Evolutionary conservation across 768 basidiomycete species (phyloP), one percentile per base, ranked within the genome.

Genomic region (Lyophyllum decastes): DNA sequence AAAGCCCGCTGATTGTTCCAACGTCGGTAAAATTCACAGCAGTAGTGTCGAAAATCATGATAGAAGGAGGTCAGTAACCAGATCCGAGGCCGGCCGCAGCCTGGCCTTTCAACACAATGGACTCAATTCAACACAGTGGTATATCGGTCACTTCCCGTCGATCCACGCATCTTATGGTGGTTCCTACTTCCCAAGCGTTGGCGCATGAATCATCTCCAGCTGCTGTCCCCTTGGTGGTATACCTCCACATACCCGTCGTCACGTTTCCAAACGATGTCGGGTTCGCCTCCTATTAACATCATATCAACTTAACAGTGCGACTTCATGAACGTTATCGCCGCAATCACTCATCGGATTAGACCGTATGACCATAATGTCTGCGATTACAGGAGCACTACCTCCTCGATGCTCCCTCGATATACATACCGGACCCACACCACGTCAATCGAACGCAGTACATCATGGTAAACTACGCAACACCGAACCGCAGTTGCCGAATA

Each of bases 301-400:
- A 21, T 14, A 19, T 30, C n/a, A n/a, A n/a, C n/a, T n/a, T n/a
- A n/a, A 38, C 8, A 26, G 27, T 27, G 25, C 14, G 40, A 44
- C 30, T 43, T 33, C 27, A 26, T 47, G 5, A 16, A 25, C 53
- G 46, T 24, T 54, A 54, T 47, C 45, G 25, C 16, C 44, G 2
- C 49, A 11, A 38, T 50, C 49, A 11, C 35, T 26, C 33, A 54
- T 54, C 53, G 40, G 44, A 54, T 54, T 24, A 47, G 17, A 27
- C 53, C 52, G 8, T 54, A 34, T 54, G 52, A 54, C 30, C 35
- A 16, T 45, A 25, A 2, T 45, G 12, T 30, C 24, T 19, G 7
- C 33, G 34, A 12, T 34, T 45, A 40, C 30, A 6, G 44, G 22
- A 24, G 7, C 14, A 16, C 50, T 34, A 10, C 50, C 35, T 24